Evolutionary conservation across 371 early-diverging fungal species (phyloP), one percentile per base, ranked within the genome.

Genomic region (Mucor lusitanicus): DNA sequence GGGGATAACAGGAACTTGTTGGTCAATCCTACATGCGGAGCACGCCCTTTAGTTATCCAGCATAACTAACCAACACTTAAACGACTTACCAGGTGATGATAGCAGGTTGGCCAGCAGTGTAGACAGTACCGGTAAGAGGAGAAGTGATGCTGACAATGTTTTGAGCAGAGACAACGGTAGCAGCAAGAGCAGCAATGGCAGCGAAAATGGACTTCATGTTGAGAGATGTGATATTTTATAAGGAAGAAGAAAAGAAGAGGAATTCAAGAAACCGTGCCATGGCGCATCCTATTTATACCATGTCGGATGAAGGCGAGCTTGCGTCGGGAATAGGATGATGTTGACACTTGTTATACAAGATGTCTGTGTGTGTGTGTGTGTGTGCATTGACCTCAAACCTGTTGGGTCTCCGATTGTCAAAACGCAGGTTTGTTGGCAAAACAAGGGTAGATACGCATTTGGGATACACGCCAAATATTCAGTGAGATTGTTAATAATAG

Each of bases 101-200:
- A 61, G 75, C 77, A 54, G 62, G 27, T 27, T 65, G 15, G 58
- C 82, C 82, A 62, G 79, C 82, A 32, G 69, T 74, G 63, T 68
- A 77, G 39, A 67, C 68, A 27, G 78, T 67, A 21, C 78, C 80
- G 0, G 39, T 39, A 25, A 78, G 69, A 67, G 80, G 78, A 40
- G 75, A 65, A 27, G 80, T 79, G 56, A 78, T 62, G 39, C 73
- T 76, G 19, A 77, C 59, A 59, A 76, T 74, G 62, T 62, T 65
- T 46, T 74, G 68, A 60, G 76, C 77, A 67, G 76, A 71, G 53
- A 73, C 77, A 50, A 54, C 67, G 27, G 74, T 30, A 59, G 68
- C 40, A 61, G 71, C 78, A 37, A 79, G 28, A 33, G 70, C 72
- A 58, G 69, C 70, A 54, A 76, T 67, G 23, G 76, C 78, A 46